Evolutionary conservation across 2,329 filamentous ascomycete genomes (phyloP), one percentile per base, ranked within the genome.

Genomic region (Colletotrichum higginsianum): DNA sequence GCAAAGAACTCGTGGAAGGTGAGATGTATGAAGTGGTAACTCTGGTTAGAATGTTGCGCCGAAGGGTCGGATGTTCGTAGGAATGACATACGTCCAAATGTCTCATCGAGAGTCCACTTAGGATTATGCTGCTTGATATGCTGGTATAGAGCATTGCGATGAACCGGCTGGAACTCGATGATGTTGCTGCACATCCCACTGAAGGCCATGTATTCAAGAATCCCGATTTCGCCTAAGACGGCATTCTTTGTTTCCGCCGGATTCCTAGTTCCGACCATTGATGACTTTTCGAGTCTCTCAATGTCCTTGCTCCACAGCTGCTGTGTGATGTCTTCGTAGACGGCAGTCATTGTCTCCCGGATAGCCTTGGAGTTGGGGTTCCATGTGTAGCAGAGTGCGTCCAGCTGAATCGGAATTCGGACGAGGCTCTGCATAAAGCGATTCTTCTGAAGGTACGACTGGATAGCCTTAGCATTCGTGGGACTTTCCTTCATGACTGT

Each of bases 1-100:
- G 80, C 82, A 75, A 85, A 84, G 63, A 78, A 84, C 72, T 84
- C 83, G 67, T 84, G 82, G 71, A 82, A 83, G 1, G 83, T 84
- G 12, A 84, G 72, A 69, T 85, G 83, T 35, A 84, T 30, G 57
- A 85, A 85, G 68, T 84, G 79, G 64, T 83, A 84, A 30, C 46
- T 78, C 67, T 60, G 74, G 23, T 75, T 42, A n/a, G 66, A 11
- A 5, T 63, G 30, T 2, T 76, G 26, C 62, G 66, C 35, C 21
- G 70, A 76, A 8, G 67, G 23, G 56, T 80, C 77, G 47, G 82
- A 82, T 3, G 78, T 78, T 3, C 81, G 79, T 6, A 83, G 71
- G 74, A 83, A 84, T 12, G 83, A 84, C 11, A 84, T 74, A 5
- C 35, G 56, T 61, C 47, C n/a, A 50, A 79, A 71, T 0, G 56